phyloP scores from a whole-genome alignment of 768 basidiomycete genomes.

The Royoungia palumana region DNA sequence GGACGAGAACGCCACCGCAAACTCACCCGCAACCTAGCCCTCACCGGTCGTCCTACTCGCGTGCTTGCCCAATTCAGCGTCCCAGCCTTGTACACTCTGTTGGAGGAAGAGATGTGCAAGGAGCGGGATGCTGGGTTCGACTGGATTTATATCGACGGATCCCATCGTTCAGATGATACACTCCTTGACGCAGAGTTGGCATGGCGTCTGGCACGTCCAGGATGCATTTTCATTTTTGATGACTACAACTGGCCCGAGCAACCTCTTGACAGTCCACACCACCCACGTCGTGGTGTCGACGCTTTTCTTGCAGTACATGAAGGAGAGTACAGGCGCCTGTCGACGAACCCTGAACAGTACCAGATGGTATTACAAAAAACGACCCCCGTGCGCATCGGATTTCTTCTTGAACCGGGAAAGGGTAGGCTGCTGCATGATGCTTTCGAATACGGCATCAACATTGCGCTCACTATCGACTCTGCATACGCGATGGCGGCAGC shows the following conservation, averaged over 20 bases:
- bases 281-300: slow-evolving; percentile 56
- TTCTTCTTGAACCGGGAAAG: slow-evolving; percentile 24
- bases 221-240: slow-evolving; percentile 54
- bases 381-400: slow-evolving; percentile 51
- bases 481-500: slow-evolving; percentile 47
- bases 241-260: slow-evolving; percentile 55
- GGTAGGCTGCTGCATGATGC: slow-evolving; percentile 11
- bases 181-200: slow-evolving; percentile 58
- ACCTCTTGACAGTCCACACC: slow-evolving; percentile 45
- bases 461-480: slow-evolving; percentile 43
- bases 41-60: slow-evolving; percentile 44
- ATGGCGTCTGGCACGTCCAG: slow-evolving; percentile 52
- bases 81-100: slow-evolving; percentile 45
- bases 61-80: slow-evolving; percentile 51
- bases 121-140: slow-evolving; percentile 43
- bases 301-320: slow-evolving; percentile 50
- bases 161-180: slow-evolving; percentile 58
- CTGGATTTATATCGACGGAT: slow-evolving; percentile 59
- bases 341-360: slow-evolving; percentile 36
- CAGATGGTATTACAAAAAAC: slow-evolving; percentile 54
- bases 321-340: slow-evolving; percentile 45
- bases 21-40: slow-evolving; percentile 45
- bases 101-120: slow-evolving; percentile 43
- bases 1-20: slow-evolving; percentile 44
- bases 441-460: slow-evolving; percentile 46